phyloP scores from a whole-genome alignment of 192 early-diverging fungal species.

The Coemansia sp. region DNA sequence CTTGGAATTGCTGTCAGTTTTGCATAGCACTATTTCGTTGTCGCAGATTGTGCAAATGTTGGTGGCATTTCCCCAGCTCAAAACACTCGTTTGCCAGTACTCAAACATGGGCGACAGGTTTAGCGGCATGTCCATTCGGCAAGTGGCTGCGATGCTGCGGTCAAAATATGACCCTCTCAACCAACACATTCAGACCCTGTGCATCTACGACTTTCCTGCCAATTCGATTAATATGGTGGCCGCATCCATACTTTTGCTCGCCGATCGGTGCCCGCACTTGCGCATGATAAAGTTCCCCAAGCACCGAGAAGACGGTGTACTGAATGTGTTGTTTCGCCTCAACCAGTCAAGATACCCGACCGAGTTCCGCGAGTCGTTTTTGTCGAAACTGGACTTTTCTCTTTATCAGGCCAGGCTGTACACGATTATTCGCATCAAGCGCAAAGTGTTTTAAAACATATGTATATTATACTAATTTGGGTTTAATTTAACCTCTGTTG shows the following conservation, averaged over 20 bases:
- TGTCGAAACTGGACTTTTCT: neutral
- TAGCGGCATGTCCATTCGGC: conserved; percentile 5
- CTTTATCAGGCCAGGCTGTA: neutral
- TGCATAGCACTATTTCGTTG: neutral
- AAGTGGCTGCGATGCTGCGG: neutral
- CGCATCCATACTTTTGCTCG: conserved; percentile 3
- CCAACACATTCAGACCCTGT: neutral
- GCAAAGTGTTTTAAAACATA: neutral
- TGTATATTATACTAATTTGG: no score
- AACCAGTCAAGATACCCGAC: conserved; percentile 8
- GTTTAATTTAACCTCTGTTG: no score
- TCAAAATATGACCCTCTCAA: neutral
- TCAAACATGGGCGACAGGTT: conserved; percentile 8
- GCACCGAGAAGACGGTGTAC: neutral
- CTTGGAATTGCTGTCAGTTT: neutral
- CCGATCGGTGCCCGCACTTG: conserved; percentile 8
- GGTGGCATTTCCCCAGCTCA: neutral
- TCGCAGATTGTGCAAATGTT: neutral
- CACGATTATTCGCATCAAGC: conserved; percentile 7
- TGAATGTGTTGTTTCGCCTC: conserved; percentile 1
- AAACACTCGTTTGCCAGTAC: neutral
- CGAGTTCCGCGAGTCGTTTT: conserved; percentile 3
- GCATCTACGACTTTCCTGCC: neutral
- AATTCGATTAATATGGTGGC: neutral
- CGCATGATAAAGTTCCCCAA: neutral